phyloP scores from a whole-genome alignment of 1,284 basidiomycete species.

The Leccinum subspadiceum region DNA sequence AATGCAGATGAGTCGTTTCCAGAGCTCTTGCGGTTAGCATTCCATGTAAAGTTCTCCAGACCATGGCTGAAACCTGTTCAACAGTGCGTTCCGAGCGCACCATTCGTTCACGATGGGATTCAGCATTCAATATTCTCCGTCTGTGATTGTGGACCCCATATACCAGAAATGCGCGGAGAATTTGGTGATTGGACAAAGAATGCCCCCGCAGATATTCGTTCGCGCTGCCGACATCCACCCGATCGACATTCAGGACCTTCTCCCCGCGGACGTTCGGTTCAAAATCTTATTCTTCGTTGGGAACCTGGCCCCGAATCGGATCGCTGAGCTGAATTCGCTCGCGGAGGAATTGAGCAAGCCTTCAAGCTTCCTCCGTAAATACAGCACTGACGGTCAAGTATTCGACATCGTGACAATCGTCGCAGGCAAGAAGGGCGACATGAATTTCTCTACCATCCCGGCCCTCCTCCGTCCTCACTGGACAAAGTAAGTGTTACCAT shows the following conservation, averaged over 20 bases:
- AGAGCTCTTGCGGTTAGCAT: not conserved
- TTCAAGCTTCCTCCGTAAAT: slow-evolving; percentile 39
- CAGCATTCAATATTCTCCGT: too few relatives aligned
- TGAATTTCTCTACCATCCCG: slow-evolving; percentile 51
- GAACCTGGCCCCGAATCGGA: slow-evolving; percentile 42
- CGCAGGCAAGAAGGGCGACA: slow-evolving; percentile 44
- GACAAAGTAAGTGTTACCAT: slow-evolving; percentile 48
- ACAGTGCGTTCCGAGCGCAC: not conserved
- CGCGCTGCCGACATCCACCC: slow-evolving; percentile 52
- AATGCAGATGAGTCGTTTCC: slow-evolving; percentile 2
- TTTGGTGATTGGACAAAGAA: too few relatives aligned
- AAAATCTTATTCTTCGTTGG: slow-evolving; percentile 70
- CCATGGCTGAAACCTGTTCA: not conserved
- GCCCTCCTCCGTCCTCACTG: slow-evolving; percentile 55
- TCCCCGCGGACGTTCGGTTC: slow-evolving; percentile 67
- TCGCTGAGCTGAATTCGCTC: slow-evolving; percentile 39
- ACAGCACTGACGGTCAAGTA: slow-evolving; percentile 28
- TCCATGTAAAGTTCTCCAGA: too few relatives aligned
- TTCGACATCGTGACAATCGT: slow-evolving; percentile 58
- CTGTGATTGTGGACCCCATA: too few relatives aligned
- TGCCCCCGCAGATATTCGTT: slow-evolving; percentile 26
- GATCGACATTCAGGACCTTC: slow-evolving; percentile 64
- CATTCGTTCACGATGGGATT: slow-evolving; percentile 56
- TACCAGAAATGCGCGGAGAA: too few relatives aligned
- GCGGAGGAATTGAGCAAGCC: slow-evolving; percentile 43